These are phyloP conservation scores for Sinapis alba DNA, from an alignment of 441 rosid genomes.

Conservation along the genomic window DNA sequence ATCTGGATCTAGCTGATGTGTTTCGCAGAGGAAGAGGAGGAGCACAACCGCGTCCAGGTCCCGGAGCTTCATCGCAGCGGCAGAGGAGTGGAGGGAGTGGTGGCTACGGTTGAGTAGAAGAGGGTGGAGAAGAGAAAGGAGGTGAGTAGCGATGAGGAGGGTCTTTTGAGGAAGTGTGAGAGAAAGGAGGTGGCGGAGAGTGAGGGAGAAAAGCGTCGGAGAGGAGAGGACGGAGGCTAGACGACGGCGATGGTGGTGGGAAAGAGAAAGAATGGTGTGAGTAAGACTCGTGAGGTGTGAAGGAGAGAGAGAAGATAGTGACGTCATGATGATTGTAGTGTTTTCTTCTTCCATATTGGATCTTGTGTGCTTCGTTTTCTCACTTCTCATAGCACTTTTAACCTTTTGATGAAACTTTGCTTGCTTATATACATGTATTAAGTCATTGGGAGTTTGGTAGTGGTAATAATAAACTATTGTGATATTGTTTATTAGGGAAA, in stretches of 20 bases:
- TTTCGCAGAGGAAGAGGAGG: constrained; percentile 79
- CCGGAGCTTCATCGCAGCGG: constrained; percentile 43
- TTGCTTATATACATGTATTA: constrained; percentile 1
- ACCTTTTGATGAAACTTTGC: constrained; percentile 23
- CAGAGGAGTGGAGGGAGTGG: constrained; percentile 19
- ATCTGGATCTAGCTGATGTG: constrained; percentile 61
- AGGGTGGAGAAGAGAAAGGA: constrained; percentile 58
- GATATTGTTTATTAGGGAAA: background rate
- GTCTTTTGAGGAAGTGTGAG: constrained; percentile 65
- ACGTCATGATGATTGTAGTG: constrained; percentile 49
- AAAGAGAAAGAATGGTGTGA: constrained; percentile 49
- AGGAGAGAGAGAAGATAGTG: constrained; percentile 64
- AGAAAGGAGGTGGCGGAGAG: constrained; percentile 74
- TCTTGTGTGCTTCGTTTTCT: constrained; percentile 43
- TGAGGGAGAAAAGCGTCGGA: constrained; percentile 71
- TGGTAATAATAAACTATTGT: constrained; percentile 16
- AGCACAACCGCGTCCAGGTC: constrained; percentile 77
- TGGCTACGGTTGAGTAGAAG: constrained; percentile 44
- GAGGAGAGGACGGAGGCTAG: constrained; percentile 74
- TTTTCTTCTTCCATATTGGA: constrained; percentile 59
- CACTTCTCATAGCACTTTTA: constrained; percentile 5
- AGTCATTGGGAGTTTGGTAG: constrained; percentile 26
- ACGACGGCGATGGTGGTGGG: constrained; percentile 59
- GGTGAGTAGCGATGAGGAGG: constrained; percentile 73
- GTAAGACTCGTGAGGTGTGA: constrained; percentile 55